Conservation (phyloP, 2,329 filamentous ascomycete species). For the Nemania serpens region DNA sequence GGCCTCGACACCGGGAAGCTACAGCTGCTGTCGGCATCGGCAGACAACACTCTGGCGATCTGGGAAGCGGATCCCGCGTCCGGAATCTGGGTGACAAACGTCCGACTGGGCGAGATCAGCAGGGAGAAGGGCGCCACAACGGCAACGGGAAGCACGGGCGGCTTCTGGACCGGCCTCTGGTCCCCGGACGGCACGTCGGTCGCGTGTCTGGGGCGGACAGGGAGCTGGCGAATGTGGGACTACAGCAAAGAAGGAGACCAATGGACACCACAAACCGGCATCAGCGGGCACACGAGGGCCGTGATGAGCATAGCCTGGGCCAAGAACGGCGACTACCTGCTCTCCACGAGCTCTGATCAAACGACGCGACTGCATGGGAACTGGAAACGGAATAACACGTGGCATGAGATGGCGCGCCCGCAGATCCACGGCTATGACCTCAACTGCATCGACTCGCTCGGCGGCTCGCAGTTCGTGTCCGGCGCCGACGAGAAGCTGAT, state of each 20-base stretch:
- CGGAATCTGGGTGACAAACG: slow-evolving; percentile 87
- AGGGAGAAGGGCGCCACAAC: slow-evolving; percentile 94
- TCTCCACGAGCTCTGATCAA: slow-evolving; percentile 90
- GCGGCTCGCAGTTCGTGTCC: slow-evolving; percentile 79
- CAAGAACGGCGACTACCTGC: slow-evolving; percentile 76
- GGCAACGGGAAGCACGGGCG: slow-evolving; percentile 92
- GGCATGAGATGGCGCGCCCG: slow-evolving; percentile 94
- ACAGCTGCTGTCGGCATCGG: slow-evolving; percentile 85
- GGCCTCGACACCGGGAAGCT: slow-evolving; percentile 55
- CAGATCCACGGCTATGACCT: slow-evolving; percentile 99
- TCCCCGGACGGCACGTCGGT: slow-evolving; percentile 75
- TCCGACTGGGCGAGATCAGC: slow-evolving; percentile 90
- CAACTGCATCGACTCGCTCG: slow-evolving; percentile 85
- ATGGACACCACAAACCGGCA: slow-evolving; percentile 78
- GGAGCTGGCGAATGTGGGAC: slow-evolving; percentile 89
- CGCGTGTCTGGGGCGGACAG: slow-evolving; percentile 84
- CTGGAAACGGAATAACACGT: slow-evolving; percentile 70
- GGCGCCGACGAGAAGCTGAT: slow-evolving; percentile 98
- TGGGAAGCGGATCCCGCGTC: slow-evolving; percentile 86
- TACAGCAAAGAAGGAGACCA: slow-evolving; percentile 63
- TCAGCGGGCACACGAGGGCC: slow-evolving; percentile 82
- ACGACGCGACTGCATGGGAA: slow-evolving; percentile 85
- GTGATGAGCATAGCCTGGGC: slow-evolving; percentile 87
- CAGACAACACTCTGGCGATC: slow-evolving; percentile 91
- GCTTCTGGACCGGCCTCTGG: slow-evolving; percentile 97